Percentiles rank a stretch among this genome's conserved stretches.
Evolutionary conservation across 225 moss, liverwort and hornwort species (phyloP).

Genomic region (Rhytidiadelphus loreus): DNA sequence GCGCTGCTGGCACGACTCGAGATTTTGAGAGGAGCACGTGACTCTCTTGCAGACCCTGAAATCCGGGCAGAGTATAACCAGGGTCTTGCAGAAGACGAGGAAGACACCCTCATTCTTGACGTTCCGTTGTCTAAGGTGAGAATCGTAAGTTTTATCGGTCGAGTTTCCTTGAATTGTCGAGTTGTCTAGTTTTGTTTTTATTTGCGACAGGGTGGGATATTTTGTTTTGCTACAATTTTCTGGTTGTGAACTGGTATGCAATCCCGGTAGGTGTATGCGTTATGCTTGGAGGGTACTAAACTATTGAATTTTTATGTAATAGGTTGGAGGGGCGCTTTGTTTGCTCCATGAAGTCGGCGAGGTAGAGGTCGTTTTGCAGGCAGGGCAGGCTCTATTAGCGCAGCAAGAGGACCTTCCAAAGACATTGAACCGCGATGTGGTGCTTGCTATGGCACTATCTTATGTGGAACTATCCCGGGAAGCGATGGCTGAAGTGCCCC

Average conservation of each 20-base stretch:
- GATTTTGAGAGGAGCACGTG: conserved; percentile 87
- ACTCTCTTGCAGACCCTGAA: conserved; percentile 79
- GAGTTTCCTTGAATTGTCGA: neutral
- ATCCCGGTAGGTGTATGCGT: neutral
- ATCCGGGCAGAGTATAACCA: conserved; percentile 86
- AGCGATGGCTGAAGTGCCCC: conserved; percentile 84
- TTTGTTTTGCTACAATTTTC: neutral
- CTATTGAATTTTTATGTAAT: neutral
- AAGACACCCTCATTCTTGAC: conserved; percentile 81
- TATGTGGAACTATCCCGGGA: conserved; percentile 92
- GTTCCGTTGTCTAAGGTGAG: conserved; percentile 90
- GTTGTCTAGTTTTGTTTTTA: neutral
- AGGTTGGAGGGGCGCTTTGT: conserved; percentile 92
- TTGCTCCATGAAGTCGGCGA: conserved; percentile 89
- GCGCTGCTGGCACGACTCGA: conserved; percentile 71
- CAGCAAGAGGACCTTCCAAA: conserved; percentile 74
- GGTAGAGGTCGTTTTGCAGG: conserved; percentile 88
- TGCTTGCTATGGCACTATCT: conserved; percentile 81
- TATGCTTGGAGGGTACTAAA: neutral
- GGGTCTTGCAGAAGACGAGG: conserved; percentile 86
- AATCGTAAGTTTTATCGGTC: neutral
- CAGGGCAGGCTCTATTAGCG: conserved; percentile 71
- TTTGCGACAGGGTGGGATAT: neutral
- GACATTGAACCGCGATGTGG: conserved; percentile 70
- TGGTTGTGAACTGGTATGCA: neutral